Evolutionary conservation across 345 rosid species (phyloP), one percentile per base, ranked within the genome.

Genomic region (Streptanthus diversifolius): DNA sequence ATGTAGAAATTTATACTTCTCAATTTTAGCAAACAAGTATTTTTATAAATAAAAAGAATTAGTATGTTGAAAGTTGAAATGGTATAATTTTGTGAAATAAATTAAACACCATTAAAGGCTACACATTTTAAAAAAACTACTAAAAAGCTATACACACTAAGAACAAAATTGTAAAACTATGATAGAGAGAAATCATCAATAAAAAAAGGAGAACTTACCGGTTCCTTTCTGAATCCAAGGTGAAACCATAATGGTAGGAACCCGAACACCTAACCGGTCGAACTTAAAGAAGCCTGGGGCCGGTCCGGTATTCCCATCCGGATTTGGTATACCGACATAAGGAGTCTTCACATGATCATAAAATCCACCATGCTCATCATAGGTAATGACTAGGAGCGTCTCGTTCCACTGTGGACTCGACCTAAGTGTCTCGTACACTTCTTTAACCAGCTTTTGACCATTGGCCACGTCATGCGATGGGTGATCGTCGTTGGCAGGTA

Each of bases 211-310:
- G 14, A 69, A 32, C 80, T 73, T 80, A 93, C 97, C 96, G 29
- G 95, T 88, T 41, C 98, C 92, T 86, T 90, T 93, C 79, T 88
- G 83, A 79, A 93, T 89, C 98, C 98, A 91, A 65, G 97, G 97
- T 29, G 98, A 59, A 59, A 59, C 47, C 64, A 59, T 59, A 39
- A 59, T 37, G 32, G 47, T 59, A 22, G 64, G 47, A 12, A 59
- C 45, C 47, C 47, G 92, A 63, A 91, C 98, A 10, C 97, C 98
- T 32, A 93, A 85, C 77, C 97, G 85, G 59, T 93, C 96, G 29
- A 93, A 93, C 82, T 89, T 91, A 84, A 93, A 91, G 82, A 90
- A 89, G 68, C 57, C 86, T 57, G 98, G 98, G 11, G 96, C 84
- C 68, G 98, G 97, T 27, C 97, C 98, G 9, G 87, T 85, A 76